Evolutionary conservation across 257 asterid genomes (phyloP).

Genomic region (Salvia splendens): DNA sequence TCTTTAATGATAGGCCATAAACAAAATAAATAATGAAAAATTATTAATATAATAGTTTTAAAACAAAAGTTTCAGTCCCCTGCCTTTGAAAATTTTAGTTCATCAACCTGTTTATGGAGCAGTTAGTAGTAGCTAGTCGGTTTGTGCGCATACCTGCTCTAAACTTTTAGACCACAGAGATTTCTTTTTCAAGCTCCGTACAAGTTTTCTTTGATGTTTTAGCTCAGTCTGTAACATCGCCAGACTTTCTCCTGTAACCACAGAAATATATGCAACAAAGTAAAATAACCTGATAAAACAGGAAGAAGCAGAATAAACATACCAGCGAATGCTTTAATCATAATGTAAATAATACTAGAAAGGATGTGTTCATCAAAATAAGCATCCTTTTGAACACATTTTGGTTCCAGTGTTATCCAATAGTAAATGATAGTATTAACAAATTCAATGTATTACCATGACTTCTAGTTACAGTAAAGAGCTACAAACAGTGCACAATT

Average conservation of each 20-base stretch:
- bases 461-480: constrained; percentile 13
- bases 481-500: constrained; percentile 16
- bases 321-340: neutral
- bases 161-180: constrained; percentile 93
- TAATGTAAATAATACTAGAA: neutral
- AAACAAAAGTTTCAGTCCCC: neutral
- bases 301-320: constrained; percentile 8
- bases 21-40: neutral
- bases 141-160: constrained; percentile 76
- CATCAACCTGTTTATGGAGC: neutral
- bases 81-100: neutral
- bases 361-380: constrained; percentile 14
- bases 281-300: constrained; percentile 16
- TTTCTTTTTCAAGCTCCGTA: constrained; percentile 86
- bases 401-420: constrained; percentile 8
- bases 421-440: neutral
- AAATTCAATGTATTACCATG: neutral
- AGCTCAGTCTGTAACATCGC: constrained; percentile 80
- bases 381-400: constrained; percentile 1
- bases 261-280: constrained; percentile 19
- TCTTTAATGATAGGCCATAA: neutral
- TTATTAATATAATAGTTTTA: neutral
- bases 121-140: constrained; percentile 19
- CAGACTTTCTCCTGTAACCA: constrained; percentile 73
- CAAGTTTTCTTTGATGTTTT: constrained; percentile 89